Base-by-base conservation (phyloP, 176 grass and related monocot species). In the Oryza longistaminata region DNA sequence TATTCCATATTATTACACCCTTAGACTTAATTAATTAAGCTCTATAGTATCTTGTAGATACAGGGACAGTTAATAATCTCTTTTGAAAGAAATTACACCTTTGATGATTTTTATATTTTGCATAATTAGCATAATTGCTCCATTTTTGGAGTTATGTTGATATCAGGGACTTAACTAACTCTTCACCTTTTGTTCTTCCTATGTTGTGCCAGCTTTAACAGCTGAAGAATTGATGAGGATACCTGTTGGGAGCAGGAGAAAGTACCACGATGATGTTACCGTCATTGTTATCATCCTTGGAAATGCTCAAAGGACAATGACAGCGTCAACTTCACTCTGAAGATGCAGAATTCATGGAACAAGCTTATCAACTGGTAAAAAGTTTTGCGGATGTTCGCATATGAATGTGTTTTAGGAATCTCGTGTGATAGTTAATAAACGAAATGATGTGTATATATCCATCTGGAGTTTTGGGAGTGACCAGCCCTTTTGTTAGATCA, bases 221-320 rank as follows among this genome's bases (percentile, higher is more conserved):
- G 75, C 89, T 5, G 90, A 96, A 89, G 84, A 96, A 73, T 74
- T 99, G 70, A 88, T 91, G 92, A 92, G 83, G 43, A 89, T 96
- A 86, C 92, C 97, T 48, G 92, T 83, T 64, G 97, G 97, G 61
- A 94, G 90, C 71, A 99, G 94, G 70, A 94, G 97, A 70, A 99
- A 91, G 68, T 99, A 99, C 70, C 93, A 99, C 4, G 97, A 99
- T 69, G 97, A 99, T 46, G 93, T 99, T 37, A 96, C 97, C 0
- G 65, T 96, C 46, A 87, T 99, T 68, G 97, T 99, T 84, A 96
- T 99, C 77, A 90, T 90, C 74, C 92, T 99, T 14, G 92, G 93
- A 13, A 99, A 96, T 80, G 91, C 76, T 35, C 90, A 77, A 60
- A 90, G 87, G 88, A 99, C 93, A 2, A 84, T 90, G 75, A 92